Evolutionary conservation across 2,329 filamentous ascomycete species (phyloP), one percentile per base, ranked within the genome.

Genomic region (Nemania bipapillata): DNA sequence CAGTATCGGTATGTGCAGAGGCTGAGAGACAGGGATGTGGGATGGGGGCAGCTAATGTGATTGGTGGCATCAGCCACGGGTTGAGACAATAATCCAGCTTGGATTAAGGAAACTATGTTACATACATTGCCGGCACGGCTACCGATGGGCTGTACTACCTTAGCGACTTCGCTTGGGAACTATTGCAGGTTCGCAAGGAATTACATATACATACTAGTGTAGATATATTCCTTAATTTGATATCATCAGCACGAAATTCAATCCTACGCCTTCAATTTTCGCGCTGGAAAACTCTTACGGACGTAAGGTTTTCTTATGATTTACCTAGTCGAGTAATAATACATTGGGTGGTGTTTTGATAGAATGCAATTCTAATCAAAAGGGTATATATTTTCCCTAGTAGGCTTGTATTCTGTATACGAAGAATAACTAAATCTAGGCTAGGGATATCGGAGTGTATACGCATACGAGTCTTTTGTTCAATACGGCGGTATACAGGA

Each of bases 1-100:
- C 17, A n/a, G 37, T 15, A 20, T 15, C 45, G 17, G 17, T 32
- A 57, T 30, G 1, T 52, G 53, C 32, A 65, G 40, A 47, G 20
- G 47, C 32, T 40, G 35, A 42, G 28, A 40, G 12, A 40, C 47
- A 57, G 40, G 53, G 28, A 37, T 49, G 8, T 35, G 32, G 20
- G 22, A 52, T 47, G 17, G 52, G 53, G 32, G 62, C 22, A 42
- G n/a, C 12, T 58, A 35, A 53, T 66, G 47, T 52, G 65, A 66
- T 66, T 66, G 65, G 65, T 17, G 45, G n/a, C 30, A 24, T 7
- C 45, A 35, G 47, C 53, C 32, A 52, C 52, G 4, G n/a, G 15
- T 45, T 45, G n/a, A 45, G 40, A 20, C 40, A 20, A 45, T 45
- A 17, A 5, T n/a, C 40, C 3, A 20, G 30, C 40, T 22, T n/a